These are phyloP conservation scores for Cadophora luteo-olivacea DNA, from an alignment of 2,329 filamentous ascomycete species.

Conservation along the genomic window DNA sequence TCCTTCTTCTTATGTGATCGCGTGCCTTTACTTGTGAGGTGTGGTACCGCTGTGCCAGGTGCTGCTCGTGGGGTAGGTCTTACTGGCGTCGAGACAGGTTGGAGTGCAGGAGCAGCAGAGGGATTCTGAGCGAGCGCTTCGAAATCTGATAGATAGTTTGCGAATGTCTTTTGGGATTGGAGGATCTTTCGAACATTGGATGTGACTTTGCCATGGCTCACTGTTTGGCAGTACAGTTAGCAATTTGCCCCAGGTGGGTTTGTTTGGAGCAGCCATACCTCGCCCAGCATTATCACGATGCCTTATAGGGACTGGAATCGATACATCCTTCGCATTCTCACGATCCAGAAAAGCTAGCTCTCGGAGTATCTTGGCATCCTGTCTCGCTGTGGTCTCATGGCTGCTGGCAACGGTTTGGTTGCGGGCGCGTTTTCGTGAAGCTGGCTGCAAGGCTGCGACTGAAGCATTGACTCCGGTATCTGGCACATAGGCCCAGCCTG, in stretches of 20 bases:
- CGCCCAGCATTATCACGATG: constrained; percentile 52
- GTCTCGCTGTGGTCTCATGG: constrained; percentile 77
- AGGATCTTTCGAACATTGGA: constrained; percentile 76
- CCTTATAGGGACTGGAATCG: constrained; percentile 71
- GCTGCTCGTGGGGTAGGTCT: constrained; percentile 36
- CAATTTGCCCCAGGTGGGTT: not conserved
- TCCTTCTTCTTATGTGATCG: constrained; percentile 43
- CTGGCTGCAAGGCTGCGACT: constrained; percentile 55
- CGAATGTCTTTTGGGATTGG: constrained; percentile 81
- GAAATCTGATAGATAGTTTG: constrained; percentile 82
- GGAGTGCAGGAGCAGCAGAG: constrained; percentile 46
- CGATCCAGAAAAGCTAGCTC: constrained; percentile 83
- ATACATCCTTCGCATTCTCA: constrained; percentile 76
- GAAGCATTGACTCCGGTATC: constrained; percentile 69
- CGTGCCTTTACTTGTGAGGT: constrained; percentile 38
- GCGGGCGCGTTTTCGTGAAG: constrained; percentile 75
- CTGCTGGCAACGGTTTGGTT: constrained; percentile 56
- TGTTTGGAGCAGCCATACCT: constrained; percentile 41
- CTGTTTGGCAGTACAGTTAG: constrained; percentile 25
- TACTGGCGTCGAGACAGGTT: constrained; percentile 36
- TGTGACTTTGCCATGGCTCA: constrained; percentile 43
- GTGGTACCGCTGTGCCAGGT: constrained; percentile 28
- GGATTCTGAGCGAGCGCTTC: constrained; percentile 58
- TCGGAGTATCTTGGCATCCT: constrained; percentile 81
- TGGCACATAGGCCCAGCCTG: constrained; percentile 92